These are phyloP conservation scores for Magnaporthales sp. DNA, from an alignment of 2,329 filamentous ascomycete species.

Conservation along the genomic window DNA sequence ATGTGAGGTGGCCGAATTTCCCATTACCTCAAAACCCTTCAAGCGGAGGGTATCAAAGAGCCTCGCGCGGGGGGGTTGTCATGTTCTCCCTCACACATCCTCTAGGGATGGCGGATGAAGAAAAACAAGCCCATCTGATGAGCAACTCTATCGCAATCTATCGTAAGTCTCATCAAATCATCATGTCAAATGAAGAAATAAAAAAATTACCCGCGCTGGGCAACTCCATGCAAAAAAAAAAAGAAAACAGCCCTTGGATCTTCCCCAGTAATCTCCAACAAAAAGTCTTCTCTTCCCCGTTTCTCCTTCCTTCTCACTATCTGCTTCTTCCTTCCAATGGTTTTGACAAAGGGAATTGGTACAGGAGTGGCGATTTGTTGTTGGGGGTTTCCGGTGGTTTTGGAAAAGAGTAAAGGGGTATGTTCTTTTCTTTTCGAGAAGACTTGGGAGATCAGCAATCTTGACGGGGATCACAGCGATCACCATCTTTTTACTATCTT, in stretches of 20 bases:
- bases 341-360: neutral
- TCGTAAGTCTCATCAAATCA: slow-evolving; percentile 6
- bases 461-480: neutral
- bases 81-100: neutral
- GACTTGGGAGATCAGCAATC: neutral
- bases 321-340: slow-evolving; percentile 7
- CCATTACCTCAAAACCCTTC: slow-evolving; percentile 26
- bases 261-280: neutral
- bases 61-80: neutral
- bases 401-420: neutral
- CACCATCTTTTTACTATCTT: neutral
- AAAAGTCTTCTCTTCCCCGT: slow-evolving; percentile 9
- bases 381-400: neutral
- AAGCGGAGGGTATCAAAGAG: slow-evolving; percentile 15
- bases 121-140: neutral
- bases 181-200: slow-evolving; percentile 6
- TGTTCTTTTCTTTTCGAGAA: neutral
- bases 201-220: neutral
- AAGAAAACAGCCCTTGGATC: slow-evolving; percentile 1
- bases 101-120: neutral
- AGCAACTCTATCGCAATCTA: neutral
- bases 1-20: slow-evolving; percentile 27
- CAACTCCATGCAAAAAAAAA: slow-evolving; percentile 10
- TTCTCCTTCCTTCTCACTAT: slow-evolving; percentile 7
- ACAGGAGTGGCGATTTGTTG: neutral